Base-by-base conservation (phyloP, 345 rosid species). In the Eucalyptus pauciflora region DNA sequence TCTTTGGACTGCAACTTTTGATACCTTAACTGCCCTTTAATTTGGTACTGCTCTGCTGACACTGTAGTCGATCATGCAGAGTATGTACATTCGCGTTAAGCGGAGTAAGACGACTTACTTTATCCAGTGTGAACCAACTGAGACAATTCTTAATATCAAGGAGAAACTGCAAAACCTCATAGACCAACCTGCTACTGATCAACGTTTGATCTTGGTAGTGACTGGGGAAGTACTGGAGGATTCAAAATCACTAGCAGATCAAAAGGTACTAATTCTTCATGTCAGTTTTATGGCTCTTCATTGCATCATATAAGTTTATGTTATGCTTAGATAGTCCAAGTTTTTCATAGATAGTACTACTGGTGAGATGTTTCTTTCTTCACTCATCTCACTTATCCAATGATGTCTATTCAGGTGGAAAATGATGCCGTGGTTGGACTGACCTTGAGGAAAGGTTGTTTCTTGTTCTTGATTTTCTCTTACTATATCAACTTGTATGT, bases 61-160 rank as follows among this genome's bases (percentile, higher is more conserved):
- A 64, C 76, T 87, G 86, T 43, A 46, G 25, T 80, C 22, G 18
- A 86, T 87, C 90, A 43, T 52, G 88, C 93, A 96, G 98, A 99
- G 96, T 79, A 97, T 96, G 98, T 95, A 96, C 91, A 97, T 97
- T n/a, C 95, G 99, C 86, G 96, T 98, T 88, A 98, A 98, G 93
- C 96, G 96, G 69, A 90, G 90, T 92, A 98, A 96, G 94, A 93
- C 96, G 20, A 97, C 98, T 69, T 97, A 95, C 93, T 98, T 98
- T 89, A 91, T 98, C 92, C 96, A 93, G 69, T 98, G 98, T 87
- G 99, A 95, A 79, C 96, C 98, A 50, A 96, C 98, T 51, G 99
- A 95, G 94, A 95, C 96, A 79, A 91, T 92, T 88, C 88, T 94
- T 90, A 95, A 93, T 87, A 91, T 98, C 76, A 98, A 98, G 93